Conservation (phyloP, 495 filamentous ascomycete genomes). For the Achaetomiella virescens region DNA sequence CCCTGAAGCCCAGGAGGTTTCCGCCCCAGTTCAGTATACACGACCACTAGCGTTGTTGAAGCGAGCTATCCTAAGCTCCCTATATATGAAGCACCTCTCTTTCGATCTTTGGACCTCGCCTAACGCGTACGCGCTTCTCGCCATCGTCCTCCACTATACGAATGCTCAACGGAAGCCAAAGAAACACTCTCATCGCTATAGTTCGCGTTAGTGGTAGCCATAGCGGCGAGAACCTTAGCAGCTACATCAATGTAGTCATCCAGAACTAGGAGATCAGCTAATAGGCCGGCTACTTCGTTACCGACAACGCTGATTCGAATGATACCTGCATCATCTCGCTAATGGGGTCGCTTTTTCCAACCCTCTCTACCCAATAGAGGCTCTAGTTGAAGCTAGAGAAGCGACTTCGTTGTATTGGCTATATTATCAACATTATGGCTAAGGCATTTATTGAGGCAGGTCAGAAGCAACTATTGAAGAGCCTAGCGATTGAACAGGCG, state of each 20-base stretch:
- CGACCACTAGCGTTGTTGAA: neutral
- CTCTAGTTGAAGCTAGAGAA: neutral
- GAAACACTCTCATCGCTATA: neutral
- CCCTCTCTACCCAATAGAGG: too few relatives aligned
- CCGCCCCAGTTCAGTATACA: too few relatives aligned
- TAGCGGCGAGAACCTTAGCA: neutral
- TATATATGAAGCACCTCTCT: neutral
- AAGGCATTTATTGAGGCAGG: neutral
- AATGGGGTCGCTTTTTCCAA: neutral
- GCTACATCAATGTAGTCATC: neutral
- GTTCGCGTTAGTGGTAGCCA: neutral
- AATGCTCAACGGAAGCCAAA: neutral
- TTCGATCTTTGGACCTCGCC: neutral
- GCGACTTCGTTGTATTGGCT: neutral
- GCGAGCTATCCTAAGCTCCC: neutral
- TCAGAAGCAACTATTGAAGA: neutral
- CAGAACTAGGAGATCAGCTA: neutral
- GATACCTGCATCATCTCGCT: neutral
- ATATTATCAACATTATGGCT: neutral
- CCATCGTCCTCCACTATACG: neutral
- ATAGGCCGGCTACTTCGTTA: neutral
- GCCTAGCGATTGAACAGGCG: too few relatives aligned
- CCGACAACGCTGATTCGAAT: neutral
- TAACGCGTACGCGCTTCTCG: neutral
- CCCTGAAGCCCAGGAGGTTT: too few relatives aligned